Base-by-base conservation (phyloP, 768 basidiomycete species). In the Phylloporus rhodoxanthus region DNA sequence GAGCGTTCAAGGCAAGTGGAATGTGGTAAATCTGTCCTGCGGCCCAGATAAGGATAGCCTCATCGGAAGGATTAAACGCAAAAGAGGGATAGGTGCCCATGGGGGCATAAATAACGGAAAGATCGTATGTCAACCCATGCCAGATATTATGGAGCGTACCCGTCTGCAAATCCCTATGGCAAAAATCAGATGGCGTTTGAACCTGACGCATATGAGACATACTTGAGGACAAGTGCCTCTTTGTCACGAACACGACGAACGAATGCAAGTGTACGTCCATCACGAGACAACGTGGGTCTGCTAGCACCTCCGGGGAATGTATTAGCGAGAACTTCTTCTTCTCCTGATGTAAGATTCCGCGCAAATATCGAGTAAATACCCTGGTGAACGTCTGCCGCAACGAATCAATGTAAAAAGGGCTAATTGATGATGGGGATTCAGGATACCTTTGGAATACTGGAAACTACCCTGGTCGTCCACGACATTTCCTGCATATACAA, bases 51-150 rank as follows among this genome's bases (percentile, higher is more conserved):
- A 87, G 72, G 45, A 87, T 67, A 20, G 60, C 62, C 19, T 57
- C 54, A 20, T 63, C 58, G 25, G 52, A 58, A 7, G 62, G 50
- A 51, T 53, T 48, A 59, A 87, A 87, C 8, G 85, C 74, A 58
- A 84, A 88, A 1, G 84, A 81, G 0, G 85, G 86, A 56, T 88
- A 88, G 34, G 85, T 88, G 10, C 85, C 84, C 84, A 87, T 87
- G 0, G 86, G 85, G 13, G 85, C 82, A 8, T 80, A 85, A 44
- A 85, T 71, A 9, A 64, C 62, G 19, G 72, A 72, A n/a, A 82
- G 70, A 60, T 88, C 85, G 57, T 85, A 86, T 2, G 75, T 82
- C 28, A 88, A 70, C 0, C 84, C 85, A 47, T 85, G 67, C 82
- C 82, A 87, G 15, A 81, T 63, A 58, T 87, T 66, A 55, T 76